Evolutionary conservation across 2,329 filamentous ascomycete species (phyloP).

Genomic region (Ascochyta koolunga): DNA sequence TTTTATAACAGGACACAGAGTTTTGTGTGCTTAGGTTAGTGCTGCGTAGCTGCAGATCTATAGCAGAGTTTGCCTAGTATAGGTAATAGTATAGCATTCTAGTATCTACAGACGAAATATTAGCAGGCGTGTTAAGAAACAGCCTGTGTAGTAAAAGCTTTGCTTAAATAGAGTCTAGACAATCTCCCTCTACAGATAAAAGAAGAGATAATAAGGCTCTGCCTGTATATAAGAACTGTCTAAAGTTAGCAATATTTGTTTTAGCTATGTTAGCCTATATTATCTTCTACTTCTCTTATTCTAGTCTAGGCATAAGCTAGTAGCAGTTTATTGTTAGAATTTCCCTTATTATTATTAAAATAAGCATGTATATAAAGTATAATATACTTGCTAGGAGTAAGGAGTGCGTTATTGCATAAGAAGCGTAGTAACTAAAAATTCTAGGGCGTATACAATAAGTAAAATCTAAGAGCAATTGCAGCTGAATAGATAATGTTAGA

Average conservation of each 20-base stretch:
- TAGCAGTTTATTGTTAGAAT: conserved; percentile 2
- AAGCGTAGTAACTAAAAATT: not conserved
- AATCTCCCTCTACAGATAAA: conserved; percentile 2
- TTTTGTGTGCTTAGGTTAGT: not conserved
- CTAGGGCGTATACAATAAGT: not conserved
- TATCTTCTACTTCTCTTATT: conserved; percentile 13
- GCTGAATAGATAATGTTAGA: conserved; percentile 9
- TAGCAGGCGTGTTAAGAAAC: not conserved
- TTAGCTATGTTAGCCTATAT: not conserved
- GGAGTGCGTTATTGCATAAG: conserved; percentile 1
- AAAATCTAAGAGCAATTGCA: not conserved
- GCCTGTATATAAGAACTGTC: conserved; percentile 8
- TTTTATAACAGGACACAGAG: not conserved
- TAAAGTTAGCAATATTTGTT: conserved; percentile 11
- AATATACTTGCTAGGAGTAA: conserved; percentile 6
- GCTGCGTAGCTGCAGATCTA: not conserved
- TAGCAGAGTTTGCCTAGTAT: not conserved
- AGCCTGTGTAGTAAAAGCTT: conserved; percentile 11
- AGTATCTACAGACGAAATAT: not conserved
- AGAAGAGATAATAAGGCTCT: conserved; percentile 16
- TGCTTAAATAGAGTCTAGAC: not conserved
- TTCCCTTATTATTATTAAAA: conserved; percentile 2
- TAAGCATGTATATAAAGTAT: conserved; percentile 3
- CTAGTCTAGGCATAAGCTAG: conserved; percentile 4
- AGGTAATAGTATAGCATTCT: not conserved